Evolutionary conservation across 2,329 filamentous ascomycete genomes (phyloP), one percentile per base, ranked within the genome.

Genomic region (Phaeosphaeriaceae sp.): DNA sequence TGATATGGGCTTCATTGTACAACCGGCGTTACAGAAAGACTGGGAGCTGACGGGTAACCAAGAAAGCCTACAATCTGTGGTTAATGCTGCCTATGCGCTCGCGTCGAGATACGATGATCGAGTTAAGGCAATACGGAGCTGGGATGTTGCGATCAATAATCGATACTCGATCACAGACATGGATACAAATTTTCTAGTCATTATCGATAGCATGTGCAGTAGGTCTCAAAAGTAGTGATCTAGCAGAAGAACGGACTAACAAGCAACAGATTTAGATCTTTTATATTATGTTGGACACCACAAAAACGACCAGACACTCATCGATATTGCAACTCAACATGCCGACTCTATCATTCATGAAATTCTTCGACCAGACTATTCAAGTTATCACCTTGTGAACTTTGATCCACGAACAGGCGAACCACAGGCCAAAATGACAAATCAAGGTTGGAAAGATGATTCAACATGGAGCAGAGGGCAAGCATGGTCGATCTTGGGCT

Each of bases 1-100:
- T 48, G 81, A 83, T 34, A 74, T 83, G 49, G 79, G 80, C 0
- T 83, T 83, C 55, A 83, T 83, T 20, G 74, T 82, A 4, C 74
- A 77, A 42, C 80, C 80, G 0, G 75, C 78, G 1, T 59, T 81
- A 0, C 73, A 74, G 17, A 70, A 74, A 21, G 76, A 79, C 21
- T 83, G 76, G 75, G 77, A 81, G 32, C 60, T 82, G 4, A 77
- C 73, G 0, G 74, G 74, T 0, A 73, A 76, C 38, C 38, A 49
- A 7, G 52, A 68, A n/a, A 77, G 76, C 33, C 50, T 79, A 0
- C 52, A 71, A 3, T 74, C 74, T 2, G 70, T 81, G 2, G 48
- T 79, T 2, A 67, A 65, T 2, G 79, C 79, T 0, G 80, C 79
- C 0, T 62, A 73, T 16, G 77, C 75, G 18, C 63, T 82, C 3